Conservation (phyloP, 257 asterid species). For the Solanum infundibuliforme region DNA sequence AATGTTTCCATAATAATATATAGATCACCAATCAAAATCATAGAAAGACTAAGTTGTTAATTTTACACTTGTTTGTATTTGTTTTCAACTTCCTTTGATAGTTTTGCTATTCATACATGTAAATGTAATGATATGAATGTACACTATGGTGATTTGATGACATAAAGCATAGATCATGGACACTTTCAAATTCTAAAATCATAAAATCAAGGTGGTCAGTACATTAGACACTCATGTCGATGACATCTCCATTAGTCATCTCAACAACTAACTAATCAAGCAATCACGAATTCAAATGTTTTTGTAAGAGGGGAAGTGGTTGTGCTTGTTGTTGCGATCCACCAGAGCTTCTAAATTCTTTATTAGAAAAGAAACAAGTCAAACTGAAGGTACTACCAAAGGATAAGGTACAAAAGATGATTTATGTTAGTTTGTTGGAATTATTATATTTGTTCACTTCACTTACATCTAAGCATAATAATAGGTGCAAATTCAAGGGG, state of each 20-base stretch:
- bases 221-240: slow-evolving; percentile 23
- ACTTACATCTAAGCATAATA: too few relatives aligned
- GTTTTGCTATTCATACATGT: neutral
- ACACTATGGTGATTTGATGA: neutral
- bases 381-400: neutral
- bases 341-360: too few relatives aligned
- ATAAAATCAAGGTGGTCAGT: slow-evolving; percentile 20
- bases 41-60: neutral
- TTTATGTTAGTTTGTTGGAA: neutral
- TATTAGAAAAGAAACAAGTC: neutral
- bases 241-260: neutral
- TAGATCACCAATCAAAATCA: neutral
- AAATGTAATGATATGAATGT: neutral
- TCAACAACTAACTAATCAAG: slow-evolving; percentile 11
- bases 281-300: neutral
- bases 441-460: too few relatives aligned
- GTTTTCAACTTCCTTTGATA: neutral
- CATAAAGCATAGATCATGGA: slow-evolving; percentile 6
- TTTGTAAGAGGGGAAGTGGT: too few relatives aligned
- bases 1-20: too few relatives aligned
- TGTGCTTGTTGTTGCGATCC: too few relatives aligned
- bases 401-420: neutral
- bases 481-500: too few relatives aligned
- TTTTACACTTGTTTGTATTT: neutral
- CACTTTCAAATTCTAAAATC: slow-evolving; percentile 18